Base-by-base conservation (phyloP, 495 filamentous ascomycete genomes). In the Staphylotrichum longicolle region DNA sequence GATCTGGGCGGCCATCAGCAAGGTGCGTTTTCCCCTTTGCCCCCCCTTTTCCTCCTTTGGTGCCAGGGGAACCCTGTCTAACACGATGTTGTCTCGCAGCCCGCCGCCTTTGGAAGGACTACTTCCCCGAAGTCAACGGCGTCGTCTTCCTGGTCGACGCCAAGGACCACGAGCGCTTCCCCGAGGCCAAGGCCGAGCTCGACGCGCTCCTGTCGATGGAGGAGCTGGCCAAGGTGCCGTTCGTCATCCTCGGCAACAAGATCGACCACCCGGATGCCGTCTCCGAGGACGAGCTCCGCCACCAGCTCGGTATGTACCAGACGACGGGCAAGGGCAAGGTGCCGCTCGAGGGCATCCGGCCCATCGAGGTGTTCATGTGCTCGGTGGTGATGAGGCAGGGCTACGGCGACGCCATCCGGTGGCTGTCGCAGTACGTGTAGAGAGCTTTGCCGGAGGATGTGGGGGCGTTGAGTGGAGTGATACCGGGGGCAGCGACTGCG, bases 361-460 rank as follows among this genome's bases (percentile, higher is more conserved):
- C 94, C 11, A 94, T 98, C 72, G 94, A 98, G 84, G 88, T 97
- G 54, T 97, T 97, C 78, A 96, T 97, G 93, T 97, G 93, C 83
- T 93, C 89, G 69, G 91, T 97, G 70, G 91, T 96, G 58, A 96
- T 96, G 94, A 83, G 93, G 74, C 93, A 97, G 78, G 93, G 87
- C 50, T 92, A 92, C 70, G 88, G 89, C 54, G 88, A 92, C 70
- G 88, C 80, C 37, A 88, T 92, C 68, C 81, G 87, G 71, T 92
- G 88, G 88, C 77, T 90, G 72, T 89, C 86, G 58, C 87, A 90
- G 74, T 90, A 90, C 63, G 87, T 90, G 67, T 90, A 84, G 72
- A 71, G 42, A 34, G 35, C 10, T 27, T 27, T 48, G 50, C 42
- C 5, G 39, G n/a, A 47, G 11, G 41, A 10, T 12, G 34, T 12